These are phyloP conservation scores for Trifolium repens DNA, from an alignment of 306 rosid genomes.

Conservation along the genomic window DNA sequence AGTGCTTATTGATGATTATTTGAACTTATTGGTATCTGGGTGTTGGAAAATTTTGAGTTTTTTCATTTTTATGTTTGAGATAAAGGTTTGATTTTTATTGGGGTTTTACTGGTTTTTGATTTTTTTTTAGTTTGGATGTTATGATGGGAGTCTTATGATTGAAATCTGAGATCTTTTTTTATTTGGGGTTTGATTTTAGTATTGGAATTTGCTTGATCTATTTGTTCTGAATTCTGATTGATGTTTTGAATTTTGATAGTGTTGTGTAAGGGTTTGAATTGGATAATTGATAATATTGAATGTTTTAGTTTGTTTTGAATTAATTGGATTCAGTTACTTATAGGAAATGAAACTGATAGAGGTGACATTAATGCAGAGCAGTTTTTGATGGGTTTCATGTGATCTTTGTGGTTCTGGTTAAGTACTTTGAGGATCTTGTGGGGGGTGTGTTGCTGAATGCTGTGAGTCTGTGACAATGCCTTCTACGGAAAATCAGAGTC, in stretches of 20 bases:
- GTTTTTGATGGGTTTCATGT: conserved; percentile 49
- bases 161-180: conserved; percentile 42
- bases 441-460: conserved; percentile 32
- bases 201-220: conserved; percentile 43
- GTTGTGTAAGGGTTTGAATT: conserved; percentile 10
- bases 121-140: conserved; percentile 15
- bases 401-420: conserved; percentile 41
- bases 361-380: conserved; percentile 41
- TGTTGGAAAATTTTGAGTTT: conserved; percentile 30
- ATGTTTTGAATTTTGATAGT: too few species aligned
- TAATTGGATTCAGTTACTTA: conserved; percentile 35
- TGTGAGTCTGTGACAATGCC: conserved; percentile 57
- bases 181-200: conserved; percentile 38
- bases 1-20: conserved; percentile 28
- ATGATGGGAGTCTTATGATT: conserved; percentile 6
- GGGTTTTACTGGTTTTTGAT: conserved; percentile 14
- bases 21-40: conserved; percentile 45
- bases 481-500: conserved; percentile 55
- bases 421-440: conserved; percentile 36
- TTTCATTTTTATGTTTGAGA: not conserved
- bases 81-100: conserved; percentile 28
- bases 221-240: conserved; percentile 20
- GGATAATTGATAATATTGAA: not conserved
- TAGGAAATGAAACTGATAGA: conserved; percentile 36
- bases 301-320: conserved; percentile 27